Evolutionary conservation across 1,139 yeast species (phyloP), one percentile per base, ranked within the genome.

Genomic region (Pichia terricola): DNA sequence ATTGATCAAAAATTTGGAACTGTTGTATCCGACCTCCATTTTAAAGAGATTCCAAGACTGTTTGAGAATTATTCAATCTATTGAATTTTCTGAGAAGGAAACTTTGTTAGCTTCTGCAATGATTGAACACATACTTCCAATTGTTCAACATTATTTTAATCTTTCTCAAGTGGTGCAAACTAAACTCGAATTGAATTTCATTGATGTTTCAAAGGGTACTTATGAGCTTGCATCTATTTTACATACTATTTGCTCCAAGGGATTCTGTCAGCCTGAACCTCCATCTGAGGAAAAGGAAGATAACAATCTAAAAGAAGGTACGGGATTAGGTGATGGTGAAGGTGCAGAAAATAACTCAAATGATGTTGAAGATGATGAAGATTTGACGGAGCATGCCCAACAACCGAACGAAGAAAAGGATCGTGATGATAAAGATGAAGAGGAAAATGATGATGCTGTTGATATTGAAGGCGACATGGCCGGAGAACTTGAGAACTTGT

Each of bases 401-500:
- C 77, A 81, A 43, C 85, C 81, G 7, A 86, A 88, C 56, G 78
- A 83, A 47, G 94, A 87, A 33, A 76, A 83, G 49, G 75, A 81
- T 41, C 76, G 81, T 22, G 71, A 79, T 34, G 79, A 79, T 25
- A 74, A 77, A 3, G 74, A 70, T 27, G 81, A 77, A 22, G 75
- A 78, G 27, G 77, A 81, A 33, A 72, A 84, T 38, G 85, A 82
- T 47, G 84, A 86, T 57, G 96, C 96, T 6, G 88, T 86, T 41
- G 95, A 87, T 44, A 84, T 89, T 62, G 95, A 88, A 56, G 96
- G 96, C 33, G 97, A 91, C 57, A 86, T 91, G 95, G 96, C 94
- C 27, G 97, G 97, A 42, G 81, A 87, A 36, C 63, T 84, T 28
- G 96, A 88, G 63, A 88, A 87, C 52, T 73, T 77, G 4, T 77